Conservation (phyloP, 495 filamentous ascomycete genomes). For the Bacidia rubella region DNA sequence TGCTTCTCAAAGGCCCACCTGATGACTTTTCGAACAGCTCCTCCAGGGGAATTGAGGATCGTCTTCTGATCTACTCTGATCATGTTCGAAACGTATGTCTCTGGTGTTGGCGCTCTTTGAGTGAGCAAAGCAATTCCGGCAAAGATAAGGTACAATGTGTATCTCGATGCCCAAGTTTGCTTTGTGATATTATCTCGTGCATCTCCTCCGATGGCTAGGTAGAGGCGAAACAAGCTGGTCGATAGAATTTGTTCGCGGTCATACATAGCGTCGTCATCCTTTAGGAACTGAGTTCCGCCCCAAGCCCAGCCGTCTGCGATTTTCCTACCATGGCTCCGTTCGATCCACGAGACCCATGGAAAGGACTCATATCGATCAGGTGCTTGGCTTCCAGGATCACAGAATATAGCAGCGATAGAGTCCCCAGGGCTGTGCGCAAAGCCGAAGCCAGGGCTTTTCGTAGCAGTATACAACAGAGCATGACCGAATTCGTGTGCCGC, state of each 20-base stretch:
- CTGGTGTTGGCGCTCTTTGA: not conserved
- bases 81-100: not conserved
- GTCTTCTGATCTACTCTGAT: not conserved
- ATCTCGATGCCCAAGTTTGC: not conserved
- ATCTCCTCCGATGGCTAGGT: not conserved
- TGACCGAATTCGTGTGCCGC: not conserved
- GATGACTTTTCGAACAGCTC: not conserved
- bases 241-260: not conserved
- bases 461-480: not conserved
- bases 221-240: not conserved
- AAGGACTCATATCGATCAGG: not conserved
- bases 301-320: not conserved
- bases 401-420: not conserved
- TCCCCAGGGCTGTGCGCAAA: not conserved
- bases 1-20: not conserved
- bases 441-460: not conserved
- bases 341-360: not conserved
- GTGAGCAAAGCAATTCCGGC: not conserved
- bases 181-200: not conserved
- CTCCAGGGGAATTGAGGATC: not conserved
- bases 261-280: not conserved
- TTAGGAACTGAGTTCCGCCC: not conserved
- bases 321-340: not conserved
- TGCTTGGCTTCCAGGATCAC: not conserved
- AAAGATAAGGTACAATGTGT: not conserved